Evolutionary conservation across 345 rosid species (phyloP), one percentile per base, ranked within the genome.

Genomic region (Psidium friedrichsthalianum): DNA sequence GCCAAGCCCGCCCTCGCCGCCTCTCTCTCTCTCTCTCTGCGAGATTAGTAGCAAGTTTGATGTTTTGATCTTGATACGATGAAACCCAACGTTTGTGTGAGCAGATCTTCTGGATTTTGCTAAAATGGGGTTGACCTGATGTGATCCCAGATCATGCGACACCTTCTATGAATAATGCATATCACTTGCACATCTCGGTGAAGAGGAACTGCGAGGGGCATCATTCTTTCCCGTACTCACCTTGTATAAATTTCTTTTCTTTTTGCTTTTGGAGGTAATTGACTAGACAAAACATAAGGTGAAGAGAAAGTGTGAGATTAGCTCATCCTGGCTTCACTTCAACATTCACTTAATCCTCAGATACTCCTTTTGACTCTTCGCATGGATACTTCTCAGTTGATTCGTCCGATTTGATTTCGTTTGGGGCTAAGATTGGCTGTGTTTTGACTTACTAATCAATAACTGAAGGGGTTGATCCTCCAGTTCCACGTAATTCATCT

Each of bases 1-100:
- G 97, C 82, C 97, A 94, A 89, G 98, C 96, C 8, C n/a, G 91
- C 95, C 85, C 82, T 90, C 76, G 90, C 91, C 78, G 96, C n/a
- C 83, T 51, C 84, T 59, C 82, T 51, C 56, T 42, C 16, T 36
- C 74, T 47, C 42, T 16, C 83, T 24, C 18, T 6, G 74, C 74
- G 6, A 64, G 76, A 64, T 29, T 16, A 64, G 21, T 15, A 64
- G 42, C 76, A 15, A 61, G 42, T 64, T 64, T 7, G 7, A 2
- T 64, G 42, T 64, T 53, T 6, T 29, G 76, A 42, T 29, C 42
- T 15, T 29, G 42, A 64, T 64, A 32, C 11, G 2, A 64, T 29
- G 76, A 42, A 64, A 64, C 74, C 76, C 76, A 3, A 29, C 42
- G 27, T 32, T 55, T 3, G 6, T 69, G 47, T 69, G 78, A 18